Evolutionary conservation across 345 rosid genomes (phyloP), one percentile per base, ranked within the genome.

Genomic region (Toxicodendron radicans): DNA sequence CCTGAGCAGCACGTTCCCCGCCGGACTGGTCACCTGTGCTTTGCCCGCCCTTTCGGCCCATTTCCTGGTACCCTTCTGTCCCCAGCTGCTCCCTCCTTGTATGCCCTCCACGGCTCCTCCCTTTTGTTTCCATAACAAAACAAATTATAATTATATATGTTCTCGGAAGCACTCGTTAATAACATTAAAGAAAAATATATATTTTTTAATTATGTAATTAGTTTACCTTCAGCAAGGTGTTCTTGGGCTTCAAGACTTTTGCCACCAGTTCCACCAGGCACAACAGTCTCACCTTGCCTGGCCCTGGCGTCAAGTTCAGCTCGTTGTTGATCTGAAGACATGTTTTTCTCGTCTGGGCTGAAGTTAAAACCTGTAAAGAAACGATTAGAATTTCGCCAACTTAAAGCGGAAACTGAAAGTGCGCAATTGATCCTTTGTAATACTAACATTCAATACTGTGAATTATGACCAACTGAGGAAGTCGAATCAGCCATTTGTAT

Each of bases 171-270:
- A 7, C 7, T 38, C 1, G 43, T 38, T 38, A 38, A 38, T 0
- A 38, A 38, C 43, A 5, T 35, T 35, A 35, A 35, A 35, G 4
- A 35, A 5, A 7, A 38, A 38, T 7, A 38, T 5, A 7, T 0
- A 38, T 51, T 14, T 48, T 48, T 48, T 10, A 1, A 48, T 3
- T 10, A 11, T 10, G 52, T 11, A 10, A 48, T 48, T 48, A 16
- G 1, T 18, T 17, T 49, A 87, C 94, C 95, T 86, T 92, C 91
- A 41, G 98, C 94, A 8, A 94, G 93, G 83, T 94, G 88, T 51
- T 88, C 92, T 75, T 88, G 97, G 70, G 98, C 97, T 81, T 89
- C 94, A 0, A 90, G 93, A 89, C 93, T 94, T 75, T 87, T 94
- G 68, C 98, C 96, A 0, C 97, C 96, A 2, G 97, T 92, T 32